Evolutionary conservation across 257 asterid species (phyloP).

Genomic region (Cinchona pubescens): DNA sequence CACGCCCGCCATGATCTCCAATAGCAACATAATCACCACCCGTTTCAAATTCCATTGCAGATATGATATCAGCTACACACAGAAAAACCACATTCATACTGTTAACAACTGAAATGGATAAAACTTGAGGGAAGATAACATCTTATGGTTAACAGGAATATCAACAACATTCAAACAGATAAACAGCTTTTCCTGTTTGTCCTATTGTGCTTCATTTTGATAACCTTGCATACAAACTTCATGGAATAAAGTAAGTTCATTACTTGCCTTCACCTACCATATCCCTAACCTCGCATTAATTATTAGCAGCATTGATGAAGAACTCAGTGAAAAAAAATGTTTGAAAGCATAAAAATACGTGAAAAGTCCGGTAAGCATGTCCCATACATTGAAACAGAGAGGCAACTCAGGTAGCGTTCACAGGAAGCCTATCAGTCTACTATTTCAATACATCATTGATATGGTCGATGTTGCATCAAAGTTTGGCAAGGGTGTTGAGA

Average conservation of each 20-base stretch:
- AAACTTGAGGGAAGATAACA: not conserved
- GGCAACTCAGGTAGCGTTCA: not conserved
- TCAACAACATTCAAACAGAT: too few relatives aligned
- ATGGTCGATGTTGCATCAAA: not conserved
- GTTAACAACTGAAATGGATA: not conserved
- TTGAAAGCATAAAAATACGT: not conserved
- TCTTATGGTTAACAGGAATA: not conserved
- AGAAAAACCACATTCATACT: slow-evolving; percentile 8
- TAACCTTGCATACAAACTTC: too few relatives aligned
- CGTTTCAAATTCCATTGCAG: slow-evolving; percentile 67
- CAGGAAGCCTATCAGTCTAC: not conserved
- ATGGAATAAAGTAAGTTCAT: not conserved
- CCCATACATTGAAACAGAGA: not conserved
- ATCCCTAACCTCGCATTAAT: not conserved
- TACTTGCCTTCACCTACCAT: not conserved
- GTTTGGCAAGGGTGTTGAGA: not conserved
- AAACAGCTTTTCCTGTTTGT: not conserved
- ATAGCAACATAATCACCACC: slow-evolving; percentile 68
- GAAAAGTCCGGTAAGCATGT: not conserved
- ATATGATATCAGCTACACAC: slow-evolving; percentile 60
- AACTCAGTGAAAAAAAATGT: too few relatives aligned
- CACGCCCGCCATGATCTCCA: slow-evolving; percentile 90
- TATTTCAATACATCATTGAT: not conserved
- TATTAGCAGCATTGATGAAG: not conserved
- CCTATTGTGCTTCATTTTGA: not conserved